A percentile compares a stretch with the other conserved stretches of the same genome.
These are phyloP conservation scores for Gossypium turneri DNA, from an alignment of 345 rosid species.

Conservation along the genomic window DNA sequence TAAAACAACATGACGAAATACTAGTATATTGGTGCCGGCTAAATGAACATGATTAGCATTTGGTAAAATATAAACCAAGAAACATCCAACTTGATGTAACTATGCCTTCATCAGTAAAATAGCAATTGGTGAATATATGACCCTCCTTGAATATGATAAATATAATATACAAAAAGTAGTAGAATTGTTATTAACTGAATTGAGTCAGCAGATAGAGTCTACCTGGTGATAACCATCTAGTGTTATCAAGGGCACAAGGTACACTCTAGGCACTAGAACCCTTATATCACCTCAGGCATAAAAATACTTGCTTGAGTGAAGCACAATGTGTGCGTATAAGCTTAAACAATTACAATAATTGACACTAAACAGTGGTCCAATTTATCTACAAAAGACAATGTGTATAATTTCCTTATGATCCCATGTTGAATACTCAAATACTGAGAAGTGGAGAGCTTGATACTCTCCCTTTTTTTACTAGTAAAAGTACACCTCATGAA, in stretches of 20 bases:
- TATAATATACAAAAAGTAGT: too few species aligned
- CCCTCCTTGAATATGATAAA: not conserved
- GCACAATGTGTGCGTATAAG: not conserved
- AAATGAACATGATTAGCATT: not conserved
- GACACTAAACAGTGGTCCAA: too few species aligned
- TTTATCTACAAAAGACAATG: too few species aligned
- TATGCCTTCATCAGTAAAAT: not conserved
- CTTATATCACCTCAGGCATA: too few species aligned
- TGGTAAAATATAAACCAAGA: not conserved
- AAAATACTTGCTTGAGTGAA: not conserved
- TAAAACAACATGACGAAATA: not conserved
- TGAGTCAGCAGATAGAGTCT: not conserved
- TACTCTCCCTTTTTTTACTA: too few species aligned
- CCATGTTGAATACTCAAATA: too few species aligned
- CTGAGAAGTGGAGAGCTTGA: too few species aligned
- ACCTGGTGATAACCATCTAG: too few species aligned
- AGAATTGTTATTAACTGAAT: not conserved
- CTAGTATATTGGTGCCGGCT: not conserved
- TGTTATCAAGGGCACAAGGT: not conserved
- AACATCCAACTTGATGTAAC: not conserved
- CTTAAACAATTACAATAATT: not conserved
- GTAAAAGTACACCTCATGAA: too few species aligned
- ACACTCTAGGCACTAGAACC: not conserved
- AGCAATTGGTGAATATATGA: not conserved
- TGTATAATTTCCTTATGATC: too few species aligned